Base-by-base conservation (phyloP, 139 green algal genomes). In the Closterium sp. region DNA sequence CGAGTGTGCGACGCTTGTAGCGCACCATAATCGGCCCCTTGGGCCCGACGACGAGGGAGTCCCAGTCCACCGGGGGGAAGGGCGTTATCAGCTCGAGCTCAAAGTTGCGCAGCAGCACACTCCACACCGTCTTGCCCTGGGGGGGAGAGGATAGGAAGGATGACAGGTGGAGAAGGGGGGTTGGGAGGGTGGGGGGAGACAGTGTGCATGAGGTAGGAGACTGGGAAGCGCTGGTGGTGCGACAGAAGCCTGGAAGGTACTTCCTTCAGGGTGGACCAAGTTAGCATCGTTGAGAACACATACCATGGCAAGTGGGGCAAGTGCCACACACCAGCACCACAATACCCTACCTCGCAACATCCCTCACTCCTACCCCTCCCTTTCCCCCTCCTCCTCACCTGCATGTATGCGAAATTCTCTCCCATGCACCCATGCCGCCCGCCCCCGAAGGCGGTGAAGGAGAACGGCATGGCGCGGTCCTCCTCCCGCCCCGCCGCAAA, bases 71-170 rank as follows among this genome's bases (percentile, higher is more conserved):
- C 89, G 97, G 96, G 32, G 97, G 97, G 85, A 98, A 95, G 0
- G 96, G 95, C 91, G 98, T 96, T 28, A 99, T 81, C 91, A 99
- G 91, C 95, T 99, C 96, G 87, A 99, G 97, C n/a, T 99, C 97
- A 95, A 99, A 99, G 91, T 99, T 98, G 55, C 98, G 94, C 90
- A 99, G 92, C 86, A 99, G 89, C 76, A 98, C 94, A 87, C 91
- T 96, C 98, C 96, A 98, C 92, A 99, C 98, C 35, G 97, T 96
- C 95, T 99, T 99, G 94, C 99, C 98, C 96, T 99, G 97, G 1
- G 83, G 32, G 33, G 84, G 25, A 1, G 33, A 1, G 33, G 33
- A 55, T 1, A 64, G 33, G 33, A 19, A 64, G 10, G 10, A 28
- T 1, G 84, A 2, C 38, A 92, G 84, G 33, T 30, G 76, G 9